These are phyloP conservation scores for Sutorius australiensis DNA, from an alignment of 768 basidiomycete species.

Conservation along the genomic window DNA sequence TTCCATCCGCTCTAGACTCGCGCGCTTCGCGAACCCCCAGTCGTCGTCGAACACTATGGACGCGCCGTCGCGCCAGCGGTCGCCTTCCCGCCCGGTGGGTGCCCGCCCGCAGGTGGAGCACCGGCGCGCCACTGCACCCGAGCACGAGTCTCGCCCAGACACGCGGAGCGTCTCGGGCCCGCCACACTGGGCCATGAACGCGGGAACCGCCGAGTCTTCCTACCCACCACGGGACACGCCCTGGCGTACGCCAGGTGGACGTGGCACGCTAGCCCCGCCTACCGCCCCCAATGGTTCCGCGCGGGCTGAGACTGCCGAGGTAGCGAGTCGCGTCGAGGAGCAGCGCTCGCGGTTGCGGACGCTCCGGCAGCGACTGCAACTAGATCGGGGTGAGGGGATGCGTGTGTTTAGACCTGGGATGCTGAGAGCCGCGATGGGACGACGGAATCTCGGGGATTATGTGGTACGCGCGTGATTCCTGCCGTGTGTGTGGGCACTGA, in stretches of 20 bases:
- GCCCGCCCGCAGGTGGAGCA: constrained; percentile 22
- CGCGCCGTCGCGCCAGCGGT: constrained; percentile 16
- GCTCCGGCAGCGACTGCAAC: constrained; percentile 27
- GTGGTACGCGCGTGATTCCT: constrained; percentile 41
- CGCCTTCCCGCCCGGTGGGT: constrained; percentile 23
- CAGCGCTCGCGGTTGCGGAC: constrained; percentile 23
- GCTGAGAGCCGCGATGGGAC: constrained; percentile 21
- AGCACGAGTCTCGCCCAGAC: constrained; percentile 13
- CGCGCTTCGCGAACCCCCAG: constrained; percentile 21
- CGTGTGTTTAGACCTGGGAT: constrained; percentile 22
- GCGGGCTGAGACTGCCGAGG: constrained; percentile 5
- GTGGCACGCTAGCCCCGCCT: constrained; percentile 4
- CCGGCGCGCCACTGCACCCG: constrained; percentile 5
- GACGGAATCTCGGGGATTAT: constrained; percentile 40
- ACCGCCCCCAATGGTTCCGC: neutral
- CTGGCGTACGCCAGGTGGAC: constrained; percentile 24
- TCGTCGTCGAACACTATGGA: constrained; percentile 8
- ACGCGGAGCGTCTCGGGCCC: neutral
- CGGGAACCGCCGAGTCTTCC: neutral
- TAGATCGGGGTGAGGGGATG: constrained; percentile 24
- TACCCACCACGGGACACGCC: constrained; percentile 14
- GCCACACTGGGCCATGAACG: constrained; percentile 11
- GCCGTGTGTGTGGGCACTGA: constrained; percentile 1
- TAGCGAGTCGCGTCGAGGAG: constrained; percentile 15
- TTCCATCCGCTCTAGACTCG: constrained; percentile 25